Evolutionary conservation across 169 alveolate species (phyloP), one percentile per base, ranked within the genome.

Genomic region (Plasmodium coatneyi): DNA sequence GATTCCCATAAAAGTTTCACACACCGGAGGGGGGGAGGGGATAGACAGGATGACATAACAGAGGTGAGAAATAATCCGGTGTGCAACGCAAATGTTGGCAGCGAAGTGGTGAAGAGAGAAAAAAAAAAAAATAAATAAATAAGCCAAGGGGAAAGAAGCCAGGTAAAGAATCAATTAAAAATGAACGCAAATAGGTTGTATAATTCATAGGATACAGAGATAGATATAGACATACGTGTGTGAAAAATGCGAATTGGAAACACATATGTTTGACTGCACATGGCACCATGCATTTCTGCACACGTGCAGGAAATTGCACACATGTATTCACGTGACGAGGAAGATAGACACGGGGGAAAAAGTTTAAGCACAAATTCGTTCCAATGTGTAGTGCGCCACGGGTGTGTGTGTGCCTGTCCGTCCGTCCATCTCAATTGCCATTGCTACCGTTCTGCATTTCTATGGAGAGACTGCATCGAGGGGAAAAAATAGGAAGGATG

Each of bases 401-500:
- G 30, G 16, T 5, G 52, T 5, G 1, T 39, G 5, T 39, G 10
- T 39, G 46, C 3, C 16, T 41, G 41, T 41, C 19, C 10, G 32
- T 22, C 10, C 14, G 52, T n/a, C 16, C 36, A 16, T n/a, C n/a
- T 82, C 71, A 54, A 4, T 36, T 54, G 28, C 32, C 80, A 82
- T 36, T 82, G 80, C 66, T 36, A 16, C 80, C 39, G 43, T 60
- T 82, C 1, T 66, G 91, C 41, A 82, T 36, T 32, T 82, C 91
- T 6, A 82, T 28, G 25, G 91, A 60, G 30, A 82, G 43, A 9
- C 91, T 82, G 72, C 36, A 82, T 14, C 22, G 14, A 32, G 39
- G 39, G 41, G 28, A 16, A 5, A 0, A 78, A 19, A 30, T 22
- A 10, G 34, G 22, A 78, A 16, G 28, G 34, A 25, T 72, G 49